Evolutionary conservation across 2,329 filamentous ascomycete genomes (phyloP).

Genomic region (Diaporthe vaccinii): DNA sequence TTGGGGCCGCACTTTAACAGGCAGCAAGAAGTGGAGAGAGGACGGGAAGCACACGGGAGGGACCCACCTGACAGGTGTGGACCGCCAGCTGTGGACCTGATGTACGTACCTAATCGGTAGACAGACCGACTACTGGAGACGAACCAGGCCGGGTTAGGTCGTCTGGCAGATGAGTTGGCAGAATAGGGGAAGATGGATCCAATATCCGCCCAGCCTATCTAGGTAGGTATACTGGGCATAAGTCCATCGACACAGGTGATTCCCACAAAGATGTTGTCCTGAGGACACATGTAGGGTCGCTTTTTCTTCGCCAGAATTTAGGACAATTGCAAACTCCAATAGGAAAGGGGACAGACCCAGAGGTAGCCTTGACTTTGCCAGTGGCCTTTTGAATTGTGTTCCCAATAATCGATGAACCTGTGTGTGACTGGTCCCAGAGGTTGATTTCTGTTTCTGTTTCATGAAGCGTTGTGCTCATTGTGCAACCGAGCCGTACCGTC

Average conservation of each 20-base stretch:
- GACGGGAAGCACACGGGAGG: neutral
- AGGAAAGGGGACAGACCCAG: neutral
- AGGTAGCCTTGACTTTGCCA: neutral
- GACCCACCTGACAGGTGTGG: slow-evolving; percentile 4
- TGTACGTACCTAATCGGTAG: neutral
- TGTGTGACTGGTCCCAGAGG: neutral
- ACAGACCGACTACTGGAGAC: neutral
- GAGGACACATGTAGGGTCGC: neutral
- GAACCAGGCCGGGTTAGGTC: neutral
- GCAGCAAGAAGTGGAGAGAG: neutral
- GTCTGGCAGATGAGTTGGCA: neutral
- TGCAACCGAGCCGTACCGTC: neutral
- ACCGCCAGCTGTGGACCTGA: neutral
- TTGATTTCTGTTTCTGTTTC: neutral
- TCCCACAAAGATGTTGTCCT: neutral
- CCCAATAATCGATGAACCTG: neutral
- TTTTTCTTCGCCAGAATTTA: neutral
- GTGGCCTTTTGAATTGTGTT: neutral
- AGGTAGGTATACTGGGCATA: neutral
- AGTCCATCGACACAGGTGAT: neutral
- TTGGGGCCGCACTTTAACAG: neutral
- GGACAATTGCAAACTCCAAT: neutral
- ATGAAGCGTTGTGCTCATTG: neutral
- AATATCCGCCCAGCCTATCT: neutral
- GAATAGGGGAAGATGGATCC: neutral